Evolutionary conservation across 306 rosid species (phyloP), one percentile per base, ranked within the genome.

Genomic region (Corylus avellana): DNA sequence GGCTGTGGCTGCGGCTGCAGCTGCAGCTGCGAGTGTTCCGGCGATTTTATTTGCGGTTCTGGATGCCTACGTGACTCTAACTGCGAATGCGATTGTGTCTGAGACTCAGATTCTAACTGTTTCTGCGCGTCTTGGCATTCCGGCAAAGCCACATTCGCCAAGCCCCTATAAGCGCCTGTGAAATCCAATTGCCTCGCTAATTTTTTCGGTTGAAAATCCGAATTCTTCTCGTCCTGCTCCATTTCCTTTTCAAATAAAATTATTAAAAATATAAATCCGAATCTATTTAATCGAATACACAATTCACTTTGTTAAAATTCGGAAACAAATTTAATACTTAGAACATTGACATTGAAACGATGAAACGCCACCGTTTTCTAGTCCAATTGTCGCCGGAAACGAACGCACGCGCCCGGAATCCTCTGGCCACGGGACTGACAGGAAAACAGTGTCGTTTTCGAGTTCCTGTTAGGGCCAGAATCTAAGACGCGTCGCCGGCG

Each of bases 121-220:
- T 62, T 66, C 74, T 72, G 49, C 73, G 75, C 61, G 55, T 74
- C 84, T 8, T 73, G 57, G 32, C 53, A 80, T 74, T 77, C 76
- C 62, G 61, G 66, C 57, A 25, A 57, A 74, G 51, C 82, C 73
- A 16, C 61, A 27, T 75, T 85, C 42, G 73, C 70, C 47, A 72
- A 59, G 67, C 70, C 67, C 59, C 71, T 70, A 39, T 46, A 17
- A 12, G 62, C 62, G 78, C 85, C 80, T 1, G 87, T 47, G 79
- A 92, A 92, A 85, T 92, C 90, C 82, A 92, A 83, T 70, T 91
- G 91, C 82, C 96, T 84, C 25, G 78, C 91, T 77, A 83, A 81
- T 85, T 86, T 91, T 74, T 81, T 57, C 18, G 87, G 78, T 68
- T 82, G 83, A 22, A 72, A 81, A 77, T 85, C 76, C 14, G 89